Evolutionary conservation across 192 early-diverging fungal genomes (phyloP).

Genomic region (Coemansia sp.): DNA sequence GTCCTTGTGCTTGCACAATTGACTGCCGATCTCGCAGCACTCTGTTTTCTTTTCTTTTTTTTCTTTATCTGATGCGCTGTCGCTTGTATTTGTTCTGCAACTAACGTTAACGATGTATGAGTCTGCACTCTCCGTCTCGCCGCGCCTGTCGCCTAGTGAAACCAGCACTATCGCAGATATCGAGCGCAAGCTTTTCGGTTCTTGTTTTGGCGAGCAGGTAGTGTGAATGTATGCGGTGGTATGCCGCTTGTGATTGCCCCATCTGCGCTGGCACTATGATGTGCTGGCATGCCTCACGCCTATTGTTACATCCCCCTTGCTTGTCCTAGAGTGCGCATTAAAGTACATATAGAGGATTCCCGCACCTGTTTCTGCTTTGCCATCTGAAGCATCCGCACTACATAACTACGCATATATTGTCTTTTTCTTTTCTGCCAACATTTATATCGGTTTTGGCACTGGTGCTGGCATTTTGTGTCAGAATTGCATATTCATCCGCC

Average conservation of each 20-base stretch:
- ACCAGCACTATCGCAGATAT: conserved; percentile 43
- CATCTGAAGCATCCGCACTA: conserved; percentile 8
- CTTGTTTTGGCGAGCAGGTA: conserved; percentile 36
- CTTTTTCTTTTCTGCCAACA: background rate
- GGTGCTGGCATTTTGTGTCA: too few relatives aligned
- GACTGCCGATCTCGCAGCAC: too few relatives aligned
- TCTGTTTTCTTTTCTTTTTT: too few relatives aligned
- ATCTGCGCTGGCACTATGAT: background rate
- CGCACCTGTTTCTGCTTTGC: background rate
- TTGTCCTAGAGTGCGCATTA: background rate
- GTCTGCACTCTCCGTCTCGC: conserved; percentile 4
- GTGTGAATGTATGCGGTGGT: background rate
- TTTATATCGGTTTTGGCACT: too few relatives aligned
- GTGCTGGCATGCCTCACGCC: background rate
- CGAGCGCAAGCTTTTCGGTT: conserved; percentile 36
- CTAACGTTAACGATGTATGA: conserved; percentile 13
- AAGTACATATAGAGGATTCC: background rate
- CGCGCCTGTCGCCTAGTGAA: conserved; percentile 7
- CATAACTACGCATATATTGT: conserved; percentile 35
- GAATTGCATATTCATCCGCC: background rate
- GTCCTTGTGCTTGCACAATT: too few relatives aligned
- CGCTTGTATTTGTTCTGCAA: too few relatives aligned
- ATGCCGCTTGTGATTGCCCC: background rate
- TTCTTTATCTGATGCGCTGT: too few relatives aligned
- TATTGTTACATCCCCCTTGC: background rate